These are phyloP conservation scores for Kwoniella shivajii DNA, from an alignment of 1,284 basidiomycete genomes.

Conservation along the genomic window DNA sequence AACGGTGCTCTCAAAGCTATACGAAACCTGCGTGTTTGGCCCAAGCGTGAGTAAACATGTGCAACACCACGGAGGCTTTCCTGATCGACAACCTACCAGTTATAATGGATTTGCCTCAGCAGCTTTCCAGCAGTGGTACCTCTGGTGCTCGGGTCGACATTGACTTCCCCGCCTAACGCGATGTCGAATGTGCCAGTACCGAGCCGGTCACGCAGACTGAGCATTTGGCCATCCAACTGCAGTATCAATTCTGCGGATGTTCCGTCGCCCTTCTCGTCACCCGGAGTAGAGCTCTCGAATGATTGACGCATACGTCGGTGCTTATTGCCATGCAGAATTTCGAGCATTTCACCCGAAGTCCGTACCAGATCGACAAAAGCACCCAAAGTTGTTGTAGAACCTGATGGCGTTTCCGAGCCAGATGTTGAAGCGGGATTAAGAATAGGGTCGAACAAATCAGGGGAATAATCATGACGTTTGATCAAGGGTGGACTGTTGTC, in stretches of 20 bases:
- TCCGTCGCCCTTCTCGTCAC: background rate
- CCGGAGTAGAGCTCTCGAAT: background rate
- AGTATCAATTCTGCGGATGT: constrained; percentile 11
- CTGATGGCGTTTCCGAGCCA: constrained; percentile 16
- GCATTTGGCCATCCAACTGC: constrained; percentile 15
- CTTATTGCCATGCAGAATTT: constrained; percentile 13
- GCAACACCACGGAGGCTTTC: background rate
- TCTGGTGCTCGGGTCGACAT: constrained; percentile 1
- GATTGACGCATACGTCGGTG: background rate
- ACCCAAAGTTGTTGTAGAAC: constrained; percentile 9
- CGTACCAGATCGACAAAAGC: constrained; percentile 26
- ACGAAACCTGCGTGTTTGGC: constrained; percentile 20
- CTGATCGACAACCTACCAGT: constrained; percentile 15
- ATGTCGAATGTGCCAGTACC: constrained; percentile 18
- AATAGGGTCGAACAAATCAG: constrained; percentile 19
- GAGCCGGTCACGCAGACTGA: constrained; percentile 17
- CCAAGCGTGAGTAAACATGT: background rate
- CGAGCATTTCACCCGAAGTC: constrained; percentile 14
- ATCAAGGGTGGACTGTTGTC: constrained; percentile 25
- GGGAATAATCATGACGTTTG: constrained; percentile 22
- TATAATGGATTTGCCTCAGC: constrained; percentile 27
- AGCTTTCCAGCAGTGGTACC: constrained; percentile 15
- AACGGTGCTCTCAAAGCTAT: constrained; percentile 22
- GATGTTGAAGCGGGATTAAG: constrained; percentile 5
- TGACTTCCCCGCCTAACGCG: background rate